phyloP scores from a whole-genome alignment of 768 basidiomycete species.

The Trametes cinnabarina region DNA sequence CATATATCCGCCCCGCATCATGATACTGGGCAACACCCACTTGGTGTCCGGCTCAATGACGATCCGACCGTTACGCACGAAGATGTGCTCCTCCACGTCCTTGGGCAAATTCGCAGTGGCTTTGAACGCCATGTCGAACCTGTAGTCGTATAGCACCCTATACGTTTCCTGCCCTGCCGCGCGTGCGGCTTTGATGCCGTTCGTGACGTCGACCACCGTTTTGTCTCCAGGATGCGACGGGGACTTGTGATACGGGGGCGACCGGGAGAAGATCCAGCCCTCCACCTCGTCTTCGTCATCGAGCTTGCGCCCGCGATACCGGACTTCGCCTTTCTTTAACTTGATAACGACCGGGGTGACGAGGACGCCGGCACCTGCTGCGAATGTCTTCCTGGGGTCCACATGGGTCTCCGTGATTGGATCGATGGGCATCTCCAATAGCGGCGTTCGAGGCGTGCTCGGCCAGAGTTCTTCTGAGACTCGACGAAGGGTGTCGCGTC shows the following conservation, averaged over 20 bases:
- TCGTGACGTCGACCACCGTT: slow-evolving; percentile 44
- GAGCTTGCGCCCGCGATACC: slow-evolving; percentile 5
- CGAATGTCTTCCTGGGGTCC: slow-evolving; percentile 37
- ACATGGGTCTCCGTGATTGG: slow-evolving; percentile 25
- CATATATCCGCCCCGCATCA: slow-evolving; percentile 19
- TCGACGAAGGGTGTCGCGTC: slow-evolving; percentile 41
- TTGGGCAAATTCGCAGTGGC: slow-evolving; percentile 40
- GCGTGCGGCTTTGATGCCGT: slow-evolving; percentile 18
- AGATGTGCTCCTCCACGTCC: slow-evolving; percentile 32
- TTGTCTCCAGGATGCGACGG: slow-evolving; percentile 23
- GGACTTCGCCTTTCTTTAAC: slow-evolving; percentile 1
- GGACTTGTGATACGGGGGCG: slow-evolving; percentile 40
- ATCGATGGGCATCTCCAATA: not conserved
- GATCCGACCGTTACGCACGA: slow-evolving; percentile 25
- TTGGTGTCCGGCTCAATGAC: slow-evolving; percentile 38
- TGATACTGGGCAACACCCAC: slow-evolving; percentile 51
- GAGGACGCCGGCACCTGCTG: slow-evolving; percentile 59
- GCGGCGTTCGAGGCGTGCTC: not conserved
- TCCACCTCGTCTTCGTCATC: slow-evolving; percentile 11
- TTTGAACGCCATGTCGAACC: slow-evolving; percentile 56
- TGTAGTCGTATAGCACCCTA: slow-evolving; percentile 59
- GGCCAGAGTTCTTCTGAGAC: slow-evolving; percentile 52
- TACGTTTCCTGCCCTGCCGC: slow-evolving; percentile 20
- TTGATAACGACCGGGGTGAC: slow-evolving; percentile 55
- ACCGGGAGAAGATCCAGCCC: slow-evolving; percentile 61